phyloP scores from a whole-genome alignment of 352 stramenopile species.

The Phytopythium oedochilum region DNA sequence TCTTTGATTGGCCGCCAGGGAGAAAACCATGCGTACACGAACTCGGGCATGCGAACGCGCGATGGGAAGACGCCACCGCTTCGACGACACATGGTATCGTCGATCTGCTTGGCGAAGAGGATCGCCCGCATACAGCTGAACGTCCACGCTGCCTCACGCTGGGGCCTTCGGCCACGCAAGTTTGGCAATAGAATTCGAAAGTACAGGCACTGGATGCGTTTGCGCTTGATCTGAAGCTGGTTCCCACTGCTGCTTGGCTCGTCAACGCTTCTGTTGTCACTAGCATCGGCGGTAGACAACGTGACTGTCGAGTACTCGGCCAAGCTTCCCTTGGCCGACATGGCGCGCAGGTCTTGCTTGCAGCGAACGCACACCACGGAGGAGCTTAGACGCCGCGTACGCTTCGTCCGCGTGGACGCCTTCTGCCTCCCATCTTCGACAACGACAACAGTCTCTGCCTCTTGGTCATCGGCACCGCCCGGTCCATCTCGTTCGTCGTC shows the following conservation, averaged over 20 bases:
- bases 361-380: constrained; percentile 49
- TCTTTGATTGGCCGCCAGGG: constrained; percentile 60
- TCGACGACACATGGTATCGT: constrained; percentile 69
- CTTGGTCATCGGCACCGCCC: constrained; percentile 16
- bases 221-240: constrained; percentile 23
- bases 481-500: constrained; percentile 25
- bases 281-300: not conserved
- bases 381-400: not conserved
- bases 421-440: not conserved
- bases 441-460: constrained; percentile 13
- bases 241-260: not conserved
- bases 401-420: not conserved
- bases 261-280: not conserved
- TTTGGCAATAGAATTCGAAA: constrained; percentile 91
- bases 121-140: constrained; percentile 89
- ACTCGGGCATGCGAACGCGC: constrained; percentile 89
- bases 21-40: constrained; percentile 92
- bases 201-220: constrained; percentile 77
- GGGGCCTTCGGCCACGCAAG: constrained; percentile 71
- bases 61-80: constrained; percentile 36
- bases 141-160: constrained; percentile 80
- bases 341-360: constrained; percentile 39
- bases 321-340: constrained; percentile 27
- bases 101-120: constrained; percentile 83
- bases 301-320: not conserved